Conservation (phyloP, 441 rosid species). For the Pelargonium australe region DNA sequence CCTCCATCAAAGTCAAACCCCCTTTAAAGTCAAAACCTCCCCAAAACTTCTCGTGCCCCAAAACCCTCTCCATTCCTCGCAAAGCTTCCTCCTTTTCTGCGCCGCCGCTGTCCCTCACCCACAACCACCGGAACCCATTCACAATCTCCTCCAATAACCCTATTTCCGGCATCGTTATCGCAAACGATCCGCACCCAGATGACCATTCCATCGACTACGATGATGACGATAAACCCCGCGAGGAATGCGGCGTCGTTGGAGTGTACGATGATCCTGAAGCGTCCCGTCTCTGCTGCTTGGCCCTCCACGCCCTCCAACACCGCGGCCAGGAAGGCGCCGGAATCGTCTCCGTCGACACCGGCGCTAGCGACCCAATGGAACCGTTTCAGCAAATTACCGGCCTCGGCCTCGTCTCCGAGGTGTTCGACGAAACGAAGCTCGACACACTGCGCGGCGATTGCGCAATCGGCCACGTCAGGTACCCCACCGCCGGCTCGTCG, state of each 20-base stretch:
- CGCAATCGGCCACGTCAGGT: neutral
- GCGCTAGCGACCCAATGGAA: neutral
- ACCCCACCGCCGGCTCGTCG: neutral
- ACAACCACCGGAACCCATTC: too few species aligned
- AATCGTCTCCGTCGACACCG: conserved; percentile 54
- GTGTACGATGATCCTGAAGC: conserved; percentile 87
- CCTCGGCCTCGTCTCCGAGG: neutral
- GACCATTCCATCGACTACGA: conserved; percentile 30
- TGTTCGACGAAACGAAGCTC: neutral
- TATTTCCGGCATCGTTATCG: too few species aligned
- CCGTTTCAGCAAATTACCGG: neutral
- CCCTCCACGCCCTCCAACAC: conserved; percentile 89
- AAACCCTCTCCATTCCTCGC: too few species aligned
- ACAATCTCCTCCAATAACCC: too few species aligned
- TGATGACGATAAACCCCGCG: conserved; percentile 70
- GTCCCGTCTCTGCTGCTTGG: conserved; percentile 76
- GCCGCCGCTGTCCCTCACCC: too few species aligned
- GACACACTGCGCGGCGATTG: neutral
- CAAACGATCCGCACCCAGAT: too few species aligned
- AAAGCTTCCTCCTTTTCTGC: too few species aligned
- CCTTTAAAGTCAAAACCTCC: too few species aligned
- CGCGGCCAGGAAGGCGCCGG: conserved; percentile 97
- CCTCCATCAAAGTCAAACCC: too few species aligned
- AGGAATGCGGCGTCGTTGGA: conserved; percentile 95
- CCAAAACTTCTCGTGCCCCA: too few species aligned